Evolutionary conservation across 1,284 basidiomycete species (phyloP).

Genomic region (Ustilago bromivora): DNA sequence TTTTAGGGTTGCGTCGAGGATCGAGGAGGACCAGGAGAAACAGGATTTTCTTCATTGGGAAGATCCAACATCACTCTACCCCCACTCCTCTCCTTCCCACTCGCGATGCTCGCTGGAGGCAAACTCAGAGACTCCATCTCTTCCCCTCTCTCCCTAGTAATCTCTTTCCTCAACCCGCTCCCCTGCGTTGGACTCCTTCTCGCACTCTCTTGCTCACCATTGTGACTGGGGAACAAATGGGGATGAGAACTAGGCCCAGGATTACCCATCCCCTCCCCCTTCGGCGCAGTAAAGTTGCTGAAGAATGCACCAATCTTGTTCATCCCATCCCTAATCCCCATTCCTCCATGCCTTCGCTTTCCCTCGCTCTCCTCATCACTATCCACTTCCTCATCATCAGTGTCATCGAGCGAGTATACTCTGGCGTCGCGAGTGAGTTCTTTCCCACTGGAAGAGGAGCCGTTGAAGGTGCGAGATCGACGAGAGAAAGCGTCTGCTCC

Average conservation of each 20-base stretch:
- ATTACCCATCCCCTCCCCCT: slow-evolving; percentile 56
- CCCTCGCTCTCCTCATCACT: slow-evolving; percentile 27
- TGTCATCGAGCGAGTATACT: slow-evolving; percentile 15
- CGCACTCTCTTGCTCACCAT: not conserved
- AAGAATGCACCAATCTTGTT: slow-evolving; percentile 45
- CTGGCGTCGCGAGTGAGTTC: slow-evolving; percentile 30
- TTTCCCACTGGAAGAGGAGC: slow-evolving; percentile 14
- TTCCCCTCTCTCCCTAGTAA: not conserved
- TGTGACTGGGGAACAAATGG: slow-evolving; percentile 35
- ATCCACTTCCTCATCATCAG: slow-evolving; percentile 12
- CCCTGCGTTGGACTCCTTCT: not conserved
- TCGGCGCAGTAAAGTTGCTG: slow-evolving; percentile 47
- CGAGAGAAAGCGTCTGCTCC: slow-evolving; percentile 34
- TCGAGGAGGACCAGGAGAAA: not conserved
- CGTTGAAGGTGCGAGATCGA: slow-evolving; percentile 27
- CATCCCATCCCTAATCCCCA: slow-evolving; percentile 41
- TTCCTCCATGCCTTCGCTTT: slow-evolving; percentile 13
- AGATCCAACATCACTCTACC: not conserved
- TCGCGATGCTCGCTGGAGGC: not conserved
- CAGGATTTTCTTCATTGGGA: not conserved
- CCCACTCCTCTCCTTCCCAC: not conserved
- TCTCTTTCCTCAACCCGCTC: not conserved
- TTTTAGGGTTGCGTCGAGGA: not conserved
- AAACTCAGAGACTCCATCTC: not conserved
- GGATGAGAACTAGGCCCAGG: slow-evolving; percentile 48